Evolutionary conservation across 306 rosid genomes (phyloP).

Genomic region (Cucurbita pepo): DNA sequence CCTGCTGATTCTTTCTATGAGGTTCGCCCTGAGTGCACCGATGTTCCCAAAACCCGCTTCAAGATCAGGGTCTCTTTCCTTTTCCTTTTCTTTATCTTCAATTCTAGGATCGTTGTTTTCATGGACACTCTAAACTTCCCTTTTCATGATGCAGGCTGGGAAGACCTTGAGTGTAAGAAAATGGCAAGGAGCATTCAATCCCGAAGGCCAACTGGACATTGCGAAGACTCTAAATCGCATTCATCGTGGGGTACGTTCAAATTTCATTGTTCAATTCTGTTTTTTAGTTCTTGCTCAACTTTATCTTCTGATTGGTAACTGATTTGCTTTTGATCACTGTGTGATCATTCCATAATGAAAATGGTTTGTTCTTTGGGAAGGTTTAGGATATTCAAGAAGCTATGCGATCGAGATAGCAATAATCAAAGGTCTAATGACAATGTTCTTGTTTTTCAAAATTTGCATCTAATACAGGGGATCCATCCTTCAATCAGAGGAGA

Average conservation of each 20-base stretch:
- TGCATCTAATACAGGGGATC: slow-evolving; percentile 47
- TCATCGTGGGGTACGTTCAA: slow-evolving; percentile 63
- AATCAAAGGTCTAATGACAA: not conserved
- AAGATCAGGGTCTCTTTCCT: slow-evolving; percentile 54
- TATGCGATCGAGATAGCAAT: not conserved
- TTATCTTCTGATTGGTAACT: too few species aligned
- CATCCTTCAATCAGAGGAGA: slow-evolving; percentile 97
- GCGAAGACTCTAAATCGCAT: slow-evolving; percentile 74
- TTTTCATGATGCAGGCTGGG: slow-evolving; percentile 56
- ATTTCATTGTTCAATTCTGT: slow-evolving; percentile 13
- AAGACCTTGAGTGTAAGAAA: slow-evolving; percentile 77
- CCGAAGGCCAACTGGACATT: slow-evolving; percentile 77
- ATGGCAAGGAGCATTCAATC: slow-evolving; percentile 79
- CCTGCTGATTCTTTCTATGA: slow-evolving; percentile 91
- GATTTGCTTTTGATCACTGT: too few species aligned
- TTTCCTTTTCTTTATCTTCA: not conserved
- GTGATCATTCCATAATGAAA: not conserved
- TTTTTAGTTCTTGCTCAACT: not conserved
- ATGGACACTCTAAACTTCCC: not conserved
- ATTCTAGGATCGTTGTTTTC: not conserved
- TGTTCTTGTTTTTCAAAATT: not conserved
- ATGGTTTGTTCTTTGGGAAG: not conserved
- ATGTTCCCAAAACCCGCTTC: slow-evolving; percentile 75
- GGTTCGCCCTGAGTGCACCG: slow-evolving; percentile 83
- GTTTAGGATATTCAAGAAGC: not conserved